Evolutionary conservation across 1,139 yeast genomes (phyloP), one percentile per base, ranked within the genome.

Genomic region (Zygosaccharomyces sapae): DNA sequence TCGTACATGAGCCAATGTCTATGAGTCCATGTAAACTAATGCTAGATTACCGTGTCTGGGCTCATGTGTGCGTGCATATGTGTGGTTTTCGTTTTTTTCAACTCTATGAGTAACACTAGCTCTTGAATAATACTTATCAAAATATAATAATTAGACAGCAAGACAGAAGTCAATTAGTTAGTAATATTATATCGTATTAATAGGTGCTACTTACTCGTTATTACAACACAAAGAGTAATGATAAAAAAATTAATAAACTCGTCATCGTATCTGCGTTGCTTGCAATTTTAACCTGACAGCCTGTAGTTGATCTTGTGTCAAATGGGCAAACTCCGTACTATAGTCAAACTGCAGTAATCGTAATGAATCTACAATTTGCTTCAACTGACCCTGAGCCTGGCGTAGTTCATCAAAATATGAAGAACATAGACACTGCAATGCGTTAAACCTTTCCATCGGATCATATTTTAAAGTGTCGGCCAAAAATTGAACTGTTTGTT

Each of bases 371-470:
- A 56, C 54, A 29, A 61, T 50, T 33, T 56, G 53, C 31, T 54
- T 55, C 8, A 59, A 46, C 33, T 53, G 54, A 34, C 58, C 60
- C 38, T 55, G 50, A 29, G 55, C 51, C 16, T 49, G 54, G 45
- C 63, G 57, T 24, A 65, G 46, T 43, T 63, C 66, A 48, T 65
- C 66, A 47, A 62, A 65, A 47, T 65, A 65, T 5, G 58, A 51
- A 12, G 64, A 54, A 42, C 64, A 61, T 35, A 65, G 41, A 50
- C 66, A 64, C 47, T 65, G 67, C 38, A 64, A 45, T 6, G 69
- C 62, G 46, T 56, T 58, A 48, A 55, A 62, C 50, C 69, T 55
- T 50, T 62, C 65, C 39, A 55, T 41, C 9, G 69, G 69, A 49
- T 65, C 65, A 45, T 65, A 65, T 46, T 63, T 61, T 45, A 65